A percentile compares a stretch with the other conserved stretches of the same genome.
Evolutionary conservation across 352 stramenopile genomes (phyloP).

Genomic region (Aphanomyces cochlioides): DNA sequence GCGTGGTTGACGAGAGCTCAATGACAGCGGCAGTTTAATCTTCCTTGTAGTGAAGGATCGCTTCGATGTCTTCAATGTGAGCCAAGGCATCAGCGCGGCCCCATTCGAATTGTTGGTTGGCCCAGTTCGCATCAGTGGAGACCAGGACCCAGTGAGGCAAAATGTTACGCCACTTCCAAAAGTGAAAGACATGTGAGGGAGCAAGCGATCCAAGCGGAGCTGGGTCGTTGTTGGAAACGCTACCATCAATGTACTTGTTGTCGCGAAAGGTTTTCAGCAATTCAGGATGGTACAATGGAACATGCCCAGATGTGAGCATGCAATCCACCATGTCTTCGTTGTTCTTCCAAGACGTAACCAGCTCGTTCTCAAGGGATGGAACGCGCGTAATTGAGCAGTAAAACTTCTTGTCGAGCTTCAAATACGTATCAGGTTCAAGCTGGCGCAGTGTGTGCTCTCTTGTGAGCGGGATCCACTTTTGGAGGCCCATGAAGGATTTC

Average conservation of each 20-base stretch:
- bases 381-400: conserved; percentile 78
- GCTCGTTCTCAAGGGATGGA: conserved; percentile 59
- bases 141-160: conserved; percentile 69
- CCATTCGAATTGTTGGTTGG: conserved; percentile 69
- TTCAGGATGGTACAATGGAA: conserved; percentile 70
- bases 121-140: conserved; percentile 71
- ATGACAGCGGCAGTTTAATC: not conserved
- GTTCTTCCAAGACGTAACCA: conserved; percentile 62
- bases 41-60: conserved; percentile 36
- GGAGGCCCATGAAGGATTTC: conserved; percentile 53
- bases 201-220: conserved; percentile 45
- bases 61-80: conserved; percentile 65
- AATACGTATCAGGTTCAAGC: conserved; percentile 62
- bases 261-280: conserved; percentile 58
- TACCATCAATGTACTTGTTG: conserved; percentile 69
- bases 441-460: conserved; percentile 58
- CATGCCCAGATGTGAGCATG: conserved; percentile 71
- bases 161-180: conserved; percentile 82
- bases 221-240: conserved; percentile 66
- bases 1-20: too few relatives aligned
- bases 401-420: conserved; percentile 54
- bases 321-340: conserved; percentile 82
- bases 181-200: conserved; percentile 74
- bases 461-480: conserved; percentile 76
- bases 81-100: conserved; percentile 64